phyloP scores from a whole-genome alignment of 331 rosid species.

The Spiraea crenata region DNA sequence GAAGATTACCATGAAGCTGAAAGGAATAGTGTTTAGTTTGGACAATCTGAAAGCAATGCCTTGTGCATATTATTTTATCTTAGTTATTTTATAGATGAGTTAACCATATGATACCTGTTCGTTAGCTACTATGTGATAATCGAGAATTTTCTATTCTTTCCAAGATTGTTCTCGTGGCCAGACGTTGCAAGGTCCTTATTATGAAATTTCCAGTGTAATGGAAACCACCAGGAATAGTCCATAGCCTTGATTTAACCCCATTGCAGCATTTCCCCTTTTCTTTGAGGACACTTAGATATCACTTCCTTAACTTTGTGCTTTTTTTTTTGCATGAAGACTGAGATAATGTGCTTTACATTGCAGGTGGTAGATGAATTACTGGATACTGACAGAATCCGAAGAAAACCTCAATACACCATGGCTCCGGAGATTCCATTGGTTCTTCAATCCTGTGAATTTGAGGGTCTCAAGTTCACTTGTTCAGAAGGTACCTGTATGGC shows the following conservation, averaged over 20 bases:
- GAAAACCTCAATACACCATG: slow-evolving; percentile 87
- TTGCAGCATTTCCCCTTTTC: not conserved
- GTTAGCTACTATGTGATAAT: not conserved
- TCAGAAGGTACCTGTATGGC: slow-evolving; percentile 63
- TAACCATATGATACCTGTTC: not conserved
- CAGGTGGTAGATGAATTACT: slow-evolving; percentile 71
- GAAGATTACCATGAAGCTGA: not conserved
- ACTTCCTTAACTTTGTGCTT: not conserved
- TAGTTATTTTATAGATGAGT: not conserved
- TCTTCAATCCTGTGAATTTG: slow-evolving; percentile 88
- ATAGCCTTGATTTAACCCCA: not conserved
- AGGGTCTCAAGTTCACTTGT: slow-evolving; percentile 61
- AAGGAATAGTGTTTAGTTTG: not conserved
- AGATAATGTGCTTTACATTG: slow-evolving; percentile 28
- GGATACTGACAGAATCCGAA: slow-evolving; percentile 52
- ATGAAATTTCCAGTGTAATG: not conserved
- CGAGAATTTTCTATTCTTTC: not conserved
- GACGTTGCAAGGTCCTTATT: slow-evolving; percentile 9
- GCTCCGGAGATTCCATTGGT: slow-evolving; percentile 87
- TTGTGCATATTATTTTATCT: not conserved
- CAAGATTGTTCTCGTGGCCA: not conserved
- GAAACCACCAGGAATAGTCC: not conserved
- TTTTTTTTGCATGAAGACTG: slow-evolving; percentile 24
- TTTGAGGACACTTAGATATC: not conserved
- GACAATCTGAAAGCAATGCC: not conserved